A percentile compares a stretch with the other conserved stretches of the same genome.
Evolutionary conservation across 768 basidiomycete species (phyloP).

Genomic region (Auriscalpium orientale): DNA sequence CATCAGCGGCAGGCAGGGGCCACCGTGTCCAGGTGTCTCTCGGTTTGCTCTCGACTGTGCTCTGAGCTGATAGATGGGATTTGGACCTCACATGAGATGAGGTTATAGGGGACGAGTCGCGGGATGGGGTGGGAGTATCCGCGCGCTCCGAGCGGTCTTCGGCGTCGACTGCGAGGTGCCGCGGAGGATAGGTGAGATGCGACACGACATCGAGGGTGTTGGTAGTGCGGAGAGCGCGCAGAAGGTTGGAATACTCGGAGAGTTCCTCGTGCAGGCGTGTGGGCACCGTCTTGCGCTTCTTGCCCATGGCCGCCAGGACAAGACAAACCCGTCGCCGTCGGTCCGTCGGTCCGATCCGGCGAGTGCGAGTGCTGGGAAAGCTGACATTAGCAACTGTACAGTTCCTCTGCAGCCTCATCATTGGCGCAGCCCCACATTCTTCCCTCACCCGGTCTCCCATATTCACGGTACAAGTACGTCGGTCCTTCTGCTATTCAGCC

Average conservation of each 20-base stretch:
- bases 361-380: constrained; percentile 12
- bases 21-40: constrained; percentile 65
- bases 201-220: constrained; percentile 50
- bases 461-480: constrained; percentile 12
- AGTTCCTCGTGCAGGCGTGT: constrained; percentile 54
- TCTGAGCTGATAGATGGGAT: constrained; percentile 11
- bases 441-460: constrained; percentile 12
- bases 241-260: constrained; percentile 56
- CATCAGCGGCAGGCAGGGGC: constrained; percentile 59
- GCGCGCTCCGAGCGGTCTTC: constrained; percentile 6
- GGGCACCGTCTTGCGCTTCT: constrained; percentile 41
- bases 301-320: constrained; percentile 21
- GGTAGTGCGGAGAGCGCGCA: constrained; percentile 55
- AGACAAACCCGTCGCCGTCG: not conserved
- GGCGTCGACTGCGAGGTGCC: not conserved
- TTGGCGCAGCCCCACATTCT: not conserved
- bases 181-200: constrained; percentile 31
- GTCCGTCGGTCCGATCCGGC: not conserved
- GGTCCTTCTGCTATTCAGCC: not conserved
- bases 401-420: constrained; percentile 25
- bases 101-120: not conserved
- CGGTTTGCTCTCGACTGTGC: constrained; percentile 9
- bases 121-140: not conserved
- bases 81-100: constrained; percentile 15
- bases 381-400: constrained; percentile 29